Base-by-base conservation (phyloP, 768 basidiomycete genomes). In the Hortiboletus campestris region DNA sequence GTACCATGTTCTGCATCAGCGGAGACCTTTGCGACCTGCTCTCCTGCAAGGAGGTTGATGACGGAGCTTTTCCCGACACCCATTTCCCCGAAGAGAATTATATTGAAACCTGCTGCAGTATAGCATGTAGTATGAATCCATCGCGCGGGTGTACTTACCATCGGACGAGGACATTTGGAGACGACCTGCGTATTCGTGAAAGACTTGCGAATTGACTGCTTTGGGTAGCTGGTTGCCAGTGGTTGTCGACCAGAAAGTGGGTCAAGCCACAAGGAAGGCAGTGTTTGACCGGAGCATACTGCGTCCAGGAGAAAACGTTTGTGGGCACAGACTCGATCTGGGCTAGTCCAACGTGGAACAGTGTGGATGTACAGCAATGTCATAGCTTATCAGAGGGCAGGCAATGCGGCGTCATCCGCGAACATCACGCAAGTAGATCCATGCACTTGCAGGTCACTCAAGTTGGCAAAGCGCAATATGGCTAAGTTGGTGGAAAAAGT, bases 61-160 rank as follows among this genome's bases (percentile, higher is more conserved):
- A 78, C 66, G 17, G 75, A 76, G 49, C 79, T 80, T 53, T 80
- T 80, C 14, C 74, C 73, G 49, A 72, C 69, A 2, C 69, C 69
- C 2, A 61, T 62, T 54, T 70, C 69, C 22, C 69, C 69, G 31
- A 70, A 70, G 44, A 70, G 62, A n/a, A 70, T 61, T 22, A 70
- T 46, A 16, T 72, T 70, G 58, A 70, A 54, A 32, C 59, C 46
- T 46, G 41, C 49, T 51, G 28, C 2, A 32, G 17, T n/a, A 20
- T 8, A 12, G 13, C 34, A 43, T 45, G 45, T 50, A 38, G 34
- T 56, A 52, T 39, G 47, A 47, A 54, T 49, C 10, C 32, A 31
- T 42, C 3, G 22, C 11, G 53, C 4, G 46, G 36, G 17, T 10
- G 16, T 34, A 25, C 64, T 57, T 34, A 67, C 66, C 59, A 39